Conservation (phyloP, 257 asterid species). For the Cordia subcordata region DNA sequence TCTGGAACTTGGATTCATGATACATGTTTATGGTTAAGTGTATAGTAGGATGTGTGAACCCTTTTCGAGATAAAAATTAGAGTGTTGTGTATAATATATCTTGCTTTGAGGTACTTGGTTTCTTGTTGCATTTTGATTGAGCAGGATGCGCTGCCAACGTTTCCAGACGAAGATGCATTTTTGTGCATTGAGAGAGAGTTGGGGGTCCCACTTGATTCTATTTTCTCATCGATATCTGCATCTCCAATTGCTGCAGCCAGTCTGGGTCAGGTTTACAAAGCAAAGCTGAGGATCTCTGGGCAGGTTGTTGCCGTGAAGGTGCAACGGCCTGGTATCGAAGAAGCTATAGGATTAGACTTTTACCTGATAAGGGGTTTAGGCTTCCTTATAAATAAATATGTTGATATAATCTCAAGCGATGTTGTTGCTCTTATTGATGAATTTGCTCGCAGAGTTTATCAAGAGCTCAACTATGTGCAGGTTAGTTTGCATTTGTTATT, state of each 20-base stretch:
- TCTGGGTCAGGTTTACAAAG: conserved; percentile 98
- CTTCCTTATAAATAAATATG: conserved; percentile 71
- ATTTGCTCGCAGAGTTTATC: conserved; percentile 93
- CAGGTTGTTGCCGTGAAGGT: conserved; percentile 96
- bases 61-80: not conserved
- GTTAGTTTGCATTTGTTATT: conserved; percentile 32
- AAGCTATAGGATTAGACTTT: conserved; percentile 85
- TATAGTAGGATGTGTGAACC: no score
- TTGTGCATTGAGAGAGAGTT: conserved; percentile 89
- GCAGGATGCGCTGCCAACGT: conserved; percentile 98
- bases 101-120: not conserved
- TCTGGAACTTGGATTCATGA: no score
- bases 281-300: conserved; percentile 75
- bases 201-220: conserved; percentile 68
- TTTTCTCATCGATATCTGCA: conserved; percentile 77
- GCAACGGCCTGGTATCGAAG: conserved; percentile 97
- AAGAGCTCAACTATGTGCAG: conserved; percentile 98
- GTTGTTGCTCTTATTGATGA: conserved; percentile 92
- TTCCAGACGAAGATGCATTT: conserved; percentile 95
- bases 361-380: conserved; percentile 88
- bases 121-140: conserved; percentile 9
- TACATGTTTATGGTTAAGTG: no score
- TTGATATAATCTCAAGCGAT: conserved; percentile 72
- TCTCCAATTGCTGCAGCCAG: conserved; percentile 99
- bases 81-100: not conserved